Conservation (phyloP, 1,284 basidiomycete species). For the Ustilago vetiveriae region DNA sequence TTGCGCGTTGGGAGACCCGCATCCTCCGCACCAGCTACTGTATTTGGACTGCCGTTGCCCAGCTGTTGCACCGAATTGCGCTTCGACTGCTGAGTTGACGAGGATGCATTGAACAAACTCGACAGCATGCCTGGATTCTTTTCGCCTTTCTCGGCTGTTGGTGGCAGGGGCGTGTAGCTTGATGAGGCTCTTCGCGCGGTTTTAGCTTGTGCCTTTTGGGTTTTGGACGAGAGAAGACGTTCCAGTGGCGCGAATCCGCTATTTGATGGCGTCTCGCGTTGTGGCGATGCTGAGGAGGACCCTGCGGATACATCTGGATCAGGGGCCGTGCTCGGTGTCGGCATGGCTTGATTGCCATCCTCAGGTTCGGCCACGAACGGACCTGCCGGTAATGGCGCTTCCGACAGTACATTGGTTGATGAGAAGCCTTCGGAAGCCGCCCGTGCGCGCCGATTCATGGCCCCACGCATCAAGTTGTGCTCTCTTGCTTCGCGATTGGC, state of each 20-base stretch:
- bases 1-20: constrained; percentile 29
- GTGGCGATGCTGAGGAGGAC: constrained; percentile 3
- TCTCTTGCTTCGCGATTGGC: constrained; percentile 24
- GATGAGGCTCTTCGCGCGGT: constrained; percentile 36
- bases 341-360: constrained; percentile 7
- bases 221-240: constrained; percentile 44
- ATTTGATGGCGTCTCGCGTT: constrained; percentile 14
- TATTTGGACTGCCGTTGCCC: constrained; percentile 8
- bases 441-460: constrained; percentile 29
- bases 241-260: constrained; percentile 47
- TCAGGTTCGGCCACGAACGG: constrained; percentile 13
- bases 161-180: constrained; percentile 30
- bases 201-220: constrained; percentile 42
- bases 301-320: background rate
- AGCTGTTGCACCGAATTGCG: constrained; percentile 28
- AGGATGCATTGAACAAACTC: constrained; percentile 27
- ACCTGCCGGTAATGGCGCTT: constrained; percentile 15
- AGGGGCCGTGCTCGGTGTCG: constrained; percentile 6
- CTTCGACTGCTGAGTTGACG: constrained; percentile 26
- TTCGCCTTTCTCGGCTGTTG: constrained; percentile 20
- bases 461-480: constrained; percentile 34
- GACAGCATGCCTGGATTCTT: constrained; percentile 43
- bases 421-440: constrained; percentile 45
- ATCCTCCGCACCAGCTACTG: constrained; percentile 7
- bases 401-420: constrained; percentile 10